Evolutionary conservation across 1,284 basidiomycete species (phyloP), one percentile per base, ranked within the genome.

Genomic region (Jaminaea rosea): DNA sequence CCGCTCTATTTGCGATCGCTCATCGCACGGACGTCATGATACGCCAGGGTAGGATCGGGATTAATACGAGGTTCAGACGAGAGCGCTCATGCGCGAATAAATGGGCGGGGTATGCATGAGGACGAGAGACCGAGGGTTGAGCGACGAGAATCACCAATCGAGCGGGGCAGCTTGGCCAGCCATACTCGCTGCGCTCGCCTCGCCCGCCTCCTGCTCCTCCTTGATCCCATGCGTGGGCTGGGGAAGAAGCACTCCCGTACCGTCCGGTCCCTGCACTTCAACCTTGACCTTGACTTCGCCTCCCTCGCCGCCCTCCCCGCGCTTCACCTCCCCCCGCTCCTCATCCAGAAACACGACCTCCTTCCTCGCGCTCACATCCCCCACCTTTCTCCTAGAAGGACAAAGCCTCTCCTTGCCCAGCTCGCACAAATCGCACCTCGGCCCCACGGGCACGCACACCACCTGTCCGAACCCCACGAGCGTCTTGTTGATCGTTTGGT

Each of bases 401-500:
- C 71, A 73, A 0, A 72, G 50, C 1, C 58, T 48, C 0, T 49
- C 49, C 9, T 44, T 23, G 1, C 58, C 66, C 3, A 73, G 52
- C 10, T 39, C 21, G 53, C 71, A 73, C 3, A 73, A 45, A 26
- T 86, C 84, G 68, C 92, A 97, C 29, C 84, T 80, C 0, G 92
- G 90, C 0, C 83, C 81, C 7, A 88, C 80, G 1, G 92, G 88
- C 1, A 85, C 77, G 61, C 92, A 97, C 2, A 96, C 49, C 59
- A 86, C 86, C 79, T 97, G 93, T 11, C 72, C 72, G 36, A 73
- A 72, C 0, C 72, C 72, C 3, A 73, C 72, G 26, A 73, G 59
- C 24, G 67, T 50, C 19, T 67, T 53, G 49, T 73, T 73, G 47
- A 73, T 67, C 23, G 58, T 59, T 0, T 26, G 26, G 52, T 71